phyloP scores from a whole-genome alignment of 73 alveolate genomes.

The Urostyla sp. region DNA sequence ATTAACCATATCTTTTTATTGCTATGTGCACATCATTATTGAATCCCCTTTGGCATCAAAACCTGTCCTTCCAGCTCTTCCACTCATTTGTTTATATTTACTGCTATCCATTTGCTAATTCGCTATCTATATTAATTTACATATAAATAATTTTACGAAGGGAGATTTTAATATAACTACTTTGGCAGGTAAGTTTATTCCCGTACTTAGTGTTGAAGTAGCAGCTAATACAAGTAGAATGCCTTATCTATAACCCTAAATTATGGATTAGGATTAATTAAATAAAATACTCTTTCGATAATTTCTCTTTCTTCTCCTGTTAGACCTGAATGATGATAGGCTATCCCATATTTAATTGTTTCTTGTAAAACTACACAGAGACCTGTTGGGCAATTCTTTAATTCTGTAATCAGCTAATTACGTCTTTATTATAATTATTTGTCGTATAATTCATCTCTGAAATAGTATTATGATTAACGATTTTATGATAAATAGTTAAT shows the following conservation, averaged over 20 bases:
- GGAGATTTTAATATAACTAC: slow-evolving; percentile 76
- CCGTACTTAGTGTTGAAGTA: slow-evolving; percentile 85
- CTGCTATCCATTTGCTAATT: slow-evolving; percentile 59
- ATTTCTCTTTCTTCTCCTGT: slow-evolving; percentile 79
- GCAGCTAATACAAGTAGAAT: slow-evolving; percentile 56
- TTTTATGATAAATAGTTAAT: not conserved
- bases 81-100: slow-evolving; percentile 82
- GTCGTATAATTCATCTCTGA: slow-evolving; percentile 19
- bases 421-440: not conserved
- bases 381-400: slow-evolving; percentile 56
- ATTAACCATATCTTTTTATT: not conserved
- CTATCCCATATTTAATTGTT: slow-evolving; percentile 77
- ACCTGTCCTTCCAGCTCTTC: slow-evolving; percentile 89
- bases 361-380: slow-evolving; percentile 61
- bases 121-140: slow-evolving; percentile 72
- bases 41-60: slow-evolving; percentile 72
- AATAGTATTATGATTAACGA: not conserved
- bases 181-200: slow-evolving; percentile 83
- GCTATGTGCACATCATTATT: slow-evolving; percentile 53
- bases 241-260: slow-evolving; percentile 68
- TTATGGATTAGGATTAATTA: not conserved
- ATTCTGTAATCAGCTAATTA: not conserved
- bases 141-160: slow-evolving; percentile 70
- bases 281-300: slow-evolving; percentile 56
- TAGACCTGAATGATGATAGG: slow-evolving; percentile 84